phyloP scores from a whole-genome alignment of 1,139 yeast genomes.

The Diutina siamensis region DNA sequence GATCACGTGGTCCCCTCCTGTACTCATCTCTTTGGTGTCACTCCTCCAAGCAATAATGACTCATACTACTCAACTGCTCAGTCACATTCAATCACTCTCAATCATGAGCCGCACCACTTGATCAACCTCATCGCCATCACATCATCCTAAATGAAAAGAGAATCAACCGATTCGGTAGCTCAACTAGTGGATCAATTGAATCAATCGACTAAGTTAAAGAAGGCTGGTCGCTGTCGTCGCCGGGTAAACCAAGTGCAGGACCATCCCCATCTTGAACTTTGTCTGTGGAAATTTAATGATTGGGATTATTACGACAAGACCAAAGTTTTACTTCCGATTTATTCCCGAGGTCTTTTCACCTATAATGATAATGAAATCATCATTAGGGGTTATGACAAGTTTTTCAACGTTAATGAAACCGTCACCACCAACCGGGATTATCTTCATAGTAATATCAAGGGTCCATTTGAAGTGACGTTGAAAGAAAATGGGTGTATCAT shows the following conservation, averaged over 20 bases:
- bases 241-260: neutral
- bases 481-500: slow-evolving; percentile 94
- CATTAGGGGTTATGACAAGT: slow-evolving; percentile 88
- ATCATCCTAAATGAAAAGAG: neutral
- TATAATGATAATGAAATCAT: slow-evolving; percentile 36
- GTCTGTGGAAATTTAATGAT: slow-evolving; percentile 76
- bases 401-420: slow-evolving; percentile 72
- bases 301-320: slow-evolving; percentile 62
- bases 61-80: no score
- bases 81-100: no score
- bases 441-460: slow-evolving; percentile 37
- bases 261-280: neutral
- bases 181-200: neutral
- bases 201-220: neutral
- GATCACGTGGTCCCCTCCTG: no score
- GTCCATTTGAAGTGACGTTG: slow-evolving; percentile 72
- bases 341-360: slow-evolving; percentile 83
- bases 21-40: no score
- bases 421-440: slow-evolving; percentile 36
- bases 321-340: slow-evolving; percentile 45
- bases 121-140: neutral
- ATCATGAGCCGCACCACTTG: neutral
- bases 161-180: neutral
- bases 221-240: slow-evolving; percentile 3
- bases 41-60: no score